A percentile compares a stretch with the other conserved stretches of the same genome.
Evolutionary conservation across 2,329 filamentous ascomycete genomes (phyloP).

Genomic region (Cercospora brassicicola): DNA sequence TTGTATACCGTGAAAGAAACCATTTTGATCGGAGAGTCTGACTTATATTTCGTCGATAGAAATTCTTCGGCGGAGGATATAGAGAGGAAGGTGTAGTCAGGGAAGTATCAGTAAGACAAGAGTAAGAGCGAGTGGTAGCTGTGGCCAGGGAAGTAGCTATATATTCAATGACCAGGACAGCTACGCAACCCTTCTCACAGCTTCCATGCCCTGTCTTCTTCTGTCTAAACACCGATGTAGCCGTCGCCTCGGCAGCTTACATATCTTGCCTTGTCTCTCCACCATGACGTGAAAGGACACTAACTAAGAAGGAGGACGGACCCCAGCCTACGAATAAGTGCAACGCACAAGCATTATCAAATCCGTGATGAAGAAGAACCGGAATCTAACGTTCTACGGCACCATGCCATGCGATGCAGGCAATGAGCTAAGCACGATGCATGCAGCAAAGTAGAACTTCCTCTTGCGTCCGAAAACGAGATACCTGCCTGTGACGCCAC

Average conservation of each 20-base stretch:
- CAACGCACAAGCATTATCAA: neutral
- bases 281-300: neutral
- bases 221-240: neutral
- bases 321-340: neutral
- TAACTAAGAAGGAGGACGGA: neutral
- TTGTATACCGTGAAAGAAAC: conserved; percentile 63
- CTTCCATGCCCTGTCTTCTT: neutral
- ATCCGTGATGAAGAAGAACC: neutral
- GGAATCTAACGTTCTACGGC: neutral
- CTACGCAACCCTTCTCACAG: neutral
- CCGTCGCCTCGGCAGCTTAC: neutral
- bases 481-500: neutral
- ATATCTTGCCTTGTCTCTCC: neutral
- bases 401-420: neutral
- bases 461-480: neutral
- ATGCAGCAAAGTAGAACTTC: neutral
- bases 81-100: neutral
- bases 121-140: neutral
- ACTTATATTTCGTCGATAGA: no score
- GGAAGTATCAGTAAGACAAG: neutral
- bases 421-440: neutral
- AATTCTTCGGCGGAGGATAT: no score
- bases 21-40: conserved; percentile 34
- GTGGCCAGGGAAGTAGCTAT: neutral
- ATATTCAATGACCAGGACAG: neutral